These are phyloP conservation scores for Ceratocystis diversiconidia DNA, from an alignment of 2,329 filamentous ascomycete species.

Conservation along the genomic window DNA sequence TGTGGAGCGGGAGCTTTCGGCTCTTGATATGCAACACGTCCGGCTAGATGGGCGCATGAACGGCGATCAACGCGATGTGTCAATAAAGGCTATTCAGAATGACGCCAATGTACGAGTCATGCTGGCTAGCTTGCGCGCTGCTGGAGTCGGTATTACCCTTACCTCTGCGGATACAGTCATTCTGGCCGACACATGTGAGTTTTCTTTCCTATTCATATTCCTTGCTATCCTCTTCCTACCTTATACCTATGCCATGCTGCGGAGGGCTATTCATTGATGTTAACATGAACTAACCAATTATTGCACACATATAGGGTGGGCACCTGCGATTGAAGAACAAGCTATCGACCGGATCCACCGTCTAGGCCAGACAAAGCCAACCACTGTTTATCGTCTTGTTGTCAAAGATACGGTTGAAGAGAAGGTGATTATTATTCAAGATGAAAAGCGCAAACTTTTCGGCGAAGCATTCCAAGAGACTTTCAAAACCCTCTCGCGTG, in stretches of 20 bases:
- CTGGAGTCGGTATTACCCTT: constrained; percentile 73
- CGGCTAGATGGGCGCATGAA: constrained; percentile 74
- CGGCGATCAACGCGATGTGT: constrained; percentile 52
- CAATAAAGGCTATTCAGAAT: constrained; percentile 51
- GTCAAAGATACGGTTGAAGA: constrained; percentile 74
- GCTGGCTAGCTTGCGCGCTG: constrained; percentile 69
- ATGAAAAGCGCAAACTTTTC: constrained; percentile 64
- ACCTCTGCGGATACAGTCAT: constrained; percentile 78
- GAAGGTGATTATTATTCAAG: constrained; percentile 62
- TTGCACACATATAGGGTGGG: constrained; percentile 48
- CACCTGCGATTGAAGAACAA: constrained; percentile 83
- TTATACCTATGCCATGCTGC: too few species aligned
- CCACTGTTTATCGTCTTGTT: constrained; percentile 66
- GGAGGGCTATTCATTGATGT: too few species aligned
- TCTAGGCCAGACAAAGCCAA: constrained; percentile 65
- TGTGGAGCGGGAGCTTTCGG: constrained; percentile 52
- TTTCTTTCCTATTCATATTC: not conserved
- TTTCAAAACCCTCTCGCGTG: constrained; percentile 23
- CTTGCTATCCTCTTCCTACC: not conserved
- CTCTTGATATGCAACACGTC: constrained; percentile 46
- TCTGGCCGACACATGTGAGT: constrained; percentile 57
- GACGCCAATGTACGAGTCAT: constrained; percentile 58
- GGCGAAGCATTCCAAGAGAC: constrained; percentile 68
- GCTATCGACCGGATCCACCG: constrained; percentile 79
- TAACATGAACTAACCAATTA: not conserved